Evolutionary conservation across 1,139 yeast genomes (phyloP).

Genomic region (Geotrichum klebahnii): DNA sequence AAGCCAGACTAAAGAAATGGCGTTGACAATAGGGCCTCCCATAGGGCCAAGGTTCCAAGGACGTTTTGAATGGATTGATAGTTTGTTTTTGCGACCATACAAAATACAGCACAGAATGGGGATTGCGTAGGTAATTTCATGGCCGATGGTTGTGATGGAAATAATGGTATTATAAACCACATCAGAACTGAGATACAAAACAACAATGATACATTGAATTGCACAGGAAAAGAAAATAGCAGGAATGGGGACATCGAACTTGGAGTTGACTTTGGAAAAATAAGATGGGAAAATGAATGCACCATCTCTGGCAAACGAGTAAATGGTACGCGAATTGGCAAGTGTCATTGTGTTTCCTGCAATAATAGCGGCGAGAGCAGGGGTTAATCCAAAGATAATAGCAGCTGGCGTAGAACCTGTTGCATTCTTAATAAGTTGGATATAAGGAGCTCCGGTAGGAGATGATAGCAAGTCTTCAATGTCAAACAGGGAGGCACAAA

Average conservation of each 20-base stretch:
- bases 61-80: conserved; percentile 4
- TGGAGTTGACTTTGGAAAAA: conserved; percentile 10
- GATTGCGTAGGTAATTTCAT: conserved; percentile 17
- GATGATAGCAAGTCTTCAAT: conserved; percentile 55
- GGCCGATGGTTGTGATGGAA: conserved; percentile 18
- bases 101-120: conserved; percentile 16
- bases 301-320: conserved; percentile 78
- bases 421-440: conserved; percentile 19
- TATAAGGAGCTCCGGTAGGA: conserved; percentile 20
- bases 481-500: conserved; percentile 40
- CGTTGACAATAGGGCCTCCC: conserved; percentile 7
- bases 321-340: conserved; percentile 60
- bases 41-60: conserved; percentile 16
- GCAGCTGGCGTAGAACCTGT: conserved; percentile 48
- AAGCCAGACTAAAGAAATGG: conserved; percentile 10
- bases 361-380: conserved; percentile 69
- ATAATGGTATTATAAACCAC: conserved; percentile 19
- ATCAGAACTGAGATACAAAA: conserved; percentile 13
- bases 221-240: conserved; percentile 15
- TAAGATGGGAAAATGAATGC: conserved; percentile 45
- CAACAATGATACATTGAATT: conserved; percentile 13
- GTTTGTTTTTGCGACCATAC: conserved; percentile 10
- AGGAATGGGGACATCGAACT: conserved; percentile 13
- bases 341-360: conserved; percentile 46
- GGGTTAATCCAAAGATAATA: conserved; percentile 61